phyloP scores from a whole-genome alignment of 2,329 filamentous ascomycete species.

The Aspergillus sp. region DNA sequence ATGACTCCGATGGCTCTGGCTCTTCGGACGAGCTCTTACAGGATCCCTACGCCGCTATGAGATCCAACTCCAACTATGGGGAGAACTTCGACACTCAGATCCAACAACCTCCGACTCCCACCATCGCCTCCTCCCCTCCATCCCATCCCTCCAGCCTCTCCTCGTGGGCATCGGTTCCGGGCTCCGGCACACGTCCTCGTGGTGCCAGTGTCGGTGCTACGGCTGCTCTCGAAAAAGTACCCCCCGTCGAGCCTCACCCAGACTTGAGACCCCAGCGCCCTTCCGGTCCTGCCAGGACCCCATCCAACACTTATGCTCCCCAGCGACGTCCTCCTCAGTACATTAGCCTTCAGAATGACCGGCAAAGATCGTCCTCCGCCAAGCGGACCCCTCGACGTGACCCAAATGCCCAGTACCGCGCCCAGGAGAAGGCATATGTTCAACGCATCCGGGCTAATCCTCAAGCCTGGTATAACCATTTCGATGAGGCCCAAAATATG shows the following conservation, averaged over 20 bases:
- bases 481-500: constrained; percentile 60
- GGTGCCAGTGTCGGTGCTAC: constrained; percentile 37
- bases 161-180: constrained; percentile 32
- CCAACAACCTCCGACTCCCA: constrained; percentile 25
- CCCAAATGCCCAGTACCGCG: constrained; percentile 68
- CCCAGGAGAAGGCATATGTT: constrained; percentile 92
- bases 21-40: constrained; percentile 38
- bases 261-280: constrained; percentile 59
- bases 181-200: constrained; percentile 31
- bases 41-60: constrained; percentile 25
- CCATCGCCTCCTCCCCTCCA: constrained; percentile 29
- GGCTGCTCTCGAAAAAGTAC: constrained; percentile 38
- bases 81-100: constrained; percentile 26
- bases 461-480: constrained; percentile 63
- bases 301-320: constrained; percentile 73
- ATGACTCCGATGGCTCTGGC: constrained; percentile 38
- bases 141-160: constrained; percentile 21
- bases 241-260: constrained; percentile 22
- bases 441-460: constrained; percentile 82
- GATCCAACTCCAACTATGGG: constrained; percentile 25
- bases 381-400: constrained; percentile 54
- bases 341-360: constrained; percentile 42
- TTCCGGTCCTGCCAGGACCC: constrained; percentile 64
- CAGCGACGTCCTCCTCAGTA: constrained; percentile 52
- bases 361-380: constrained; percentile 53